Evolutionary conservation across 1,284 basidiomycete species (phyloP).

Genomic region (Pseudozyma sp.): DNA sequence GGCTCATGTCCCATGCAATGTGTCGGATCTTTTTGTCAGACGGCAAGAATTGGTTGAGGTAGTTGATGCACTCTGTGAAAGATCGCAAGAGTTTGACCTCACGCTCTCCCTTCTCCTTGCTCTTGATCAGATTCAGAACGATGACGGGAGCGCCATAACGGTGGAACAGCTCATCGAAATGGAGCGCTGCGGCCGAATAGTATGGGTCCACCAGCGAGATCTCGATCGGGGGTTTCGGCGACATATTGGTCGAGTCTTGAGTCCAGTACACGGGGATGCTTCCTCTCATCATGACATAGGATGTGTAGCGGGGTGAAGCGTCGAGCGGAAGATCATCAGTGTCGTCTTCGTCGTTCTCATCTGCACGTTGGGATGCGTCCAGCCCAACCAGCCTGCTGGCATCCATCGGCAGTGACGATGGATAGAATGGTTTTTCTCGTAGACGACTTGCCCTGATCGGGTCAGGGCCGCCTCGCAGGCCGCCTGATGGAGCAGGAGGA

Average conservation of each 20-base stretch:
- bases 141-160: constrained; percentile 91
- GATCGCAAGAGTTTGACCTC: constrained; percentile 94
- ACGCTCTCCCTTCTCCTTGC: constrained; percentile 77
- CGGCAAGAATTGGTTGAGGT: constrained; percentile 95
- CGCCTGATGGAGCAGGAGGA: constrained; percentile 1
- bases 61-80: constrained; percentile 90
- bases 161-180: constrained; percentile 91
- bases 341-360: constrained; percentile 26
- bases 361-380: neutral
- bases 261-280: constrained; percentile 97
- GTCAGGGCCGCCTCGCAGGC: constrained; percentile 13
- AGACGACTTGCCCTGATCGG: constrained; percentile 28
- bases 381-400: neutral
- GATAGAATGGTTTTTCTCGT: constrained; percentile 30
- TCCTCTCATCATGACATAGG: constrained; percentile 95
- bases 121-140: constrained; percentile 88
- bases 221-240: constrained; percentile 91
- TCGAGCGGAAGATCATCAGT: constrained; percentile 28
- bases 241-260: constrained; percentile 90
- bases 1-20: constrained; percentile 89
- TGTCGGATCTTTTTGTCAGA: constrained; percentile 83
- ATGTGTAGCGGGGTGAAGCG: constrained; percentile 83
- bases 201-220: constrained; percentile 91
- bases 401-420: neutral
- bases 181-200: constrained; percentile 89